Evolutionary conservation across 352 stramenopile genomes (phyloP).

Genomic region (Detonula confervacea): DNA sequence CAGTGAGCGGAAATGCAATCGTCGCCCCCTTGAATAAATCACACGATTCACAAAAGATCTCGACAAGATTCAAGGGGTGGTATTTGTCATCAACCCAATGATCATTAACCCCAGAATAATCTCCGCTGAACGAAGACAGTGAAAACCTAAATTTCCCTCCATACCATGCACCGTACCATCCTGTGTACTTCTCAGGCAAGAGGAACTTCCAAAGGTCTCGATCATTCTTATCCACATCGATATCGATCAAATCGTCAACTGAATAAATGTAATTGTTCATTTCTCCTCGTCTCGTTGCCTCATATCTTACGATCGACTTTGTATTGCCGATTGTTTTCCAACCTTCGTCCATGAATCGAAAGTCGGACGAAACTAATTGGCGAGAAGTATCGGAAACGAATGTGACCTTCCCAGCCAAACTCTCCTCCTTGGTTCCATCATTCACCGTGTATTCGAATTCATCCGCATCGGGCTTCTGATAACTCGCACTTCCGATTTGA

Average conservation of each 20-base stretch:
- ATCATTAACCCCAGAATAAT: slow-evolving; percentile 86
- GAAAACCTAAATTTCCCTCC: slow-evolving; percentile 90
- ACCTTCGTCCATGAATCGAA: slow-evolving; percentile 86
- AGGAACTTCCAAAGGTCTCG: slow-evolving; percentile 91
- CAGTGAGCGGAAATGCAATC: slow-evolving; percentile 87
- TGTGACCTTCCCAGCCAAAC: slow-evolving; percentile 83
- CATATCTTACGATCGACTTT: slow-evolving; percentile 19
- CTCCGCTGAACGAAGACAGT: slow-evolving; percentile 90
- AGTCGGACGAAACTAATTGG: slow-evolving; percentile 88
- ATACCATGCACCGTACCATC: slow-evolving; percentile 90
- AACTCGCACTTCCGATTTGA: slow-evolving; percentile 48
- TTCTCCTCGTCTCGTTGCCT: slow-evolving; percentile 67
- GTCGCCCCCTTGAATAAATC: slow-evolving; percentile 87
- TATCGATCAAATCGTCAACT: slow-evolving; percentile 59
- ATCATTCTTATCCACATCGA: slow-evolving; percentile 35
- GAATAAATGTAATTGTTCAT: slow-evolving; percentile 92
- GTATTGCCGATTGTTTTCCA: slow-evolving; percentile 87
- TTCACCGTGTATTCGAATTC: slow-evolving; percentile 90
- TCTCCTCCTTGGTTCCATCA: slow-evolving; percentile 65
- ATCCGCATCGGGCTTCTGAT: slow-evolving; percentile 76
- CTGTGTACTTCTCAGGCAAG: slow-evolving; percentile 88
- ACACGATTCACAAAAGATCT: slow-evolving; percentile 89
- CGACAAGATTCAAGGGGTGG: slow-evolving; percentile 86
- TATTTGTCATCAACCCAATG: slow-evolving; percentile 36
- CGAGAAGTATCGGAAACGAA: slow-evolving; percentile 81